phyloP scores from a whole-genome alignment of 2,329 filamentous ascomycete genomes.

The Aspergillus transmontanensis region DNA sequence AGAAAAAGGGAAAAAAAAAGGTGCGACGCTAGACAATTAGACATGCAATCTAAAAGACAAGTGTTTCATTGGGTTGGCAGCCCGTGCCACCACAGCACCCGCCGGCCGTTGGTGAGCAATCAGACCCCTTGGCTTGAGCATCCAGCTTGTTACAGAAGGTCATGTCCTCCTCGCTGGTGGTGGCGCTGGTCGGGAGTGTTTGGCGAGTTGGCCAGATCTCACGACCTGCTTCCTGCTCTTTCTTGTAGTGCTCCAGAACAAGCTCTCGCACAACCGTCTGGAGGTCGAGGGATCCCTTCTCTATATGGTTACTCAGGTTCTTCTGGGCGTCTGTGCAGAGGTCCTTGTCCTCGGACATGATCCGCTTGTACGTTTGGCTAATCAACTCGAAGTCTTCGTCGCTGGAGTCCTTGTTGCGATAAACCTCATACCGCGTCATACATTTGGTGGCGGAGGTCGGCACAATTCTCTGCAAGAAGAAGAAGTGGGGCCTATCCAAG shows the following conservation, averaged over 20 bases:
- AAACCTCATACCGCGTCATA: constrained; percentile 65
- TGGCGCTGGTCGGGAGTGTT: constrained; percentile 29
- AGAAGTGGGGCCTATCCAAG: constrained; percentile 53
- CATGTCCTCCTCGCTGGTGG: constrained; percentile 32
- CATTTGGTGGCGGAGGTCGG: constrained; percentile 55
- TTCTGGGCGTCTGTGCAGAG: constrained; percentile 61
- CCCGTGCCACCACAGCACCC: constrained; percentile 26
- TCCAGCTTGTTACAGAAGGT: constrained; percentile 30
- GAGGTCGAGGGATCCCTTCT: constrained; percentile 60
- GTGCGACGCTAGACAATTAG: neutral
- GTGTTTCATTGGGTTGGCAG: constrained; percentile 11
- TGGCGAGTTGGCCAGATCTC: constrained; percentile 58
- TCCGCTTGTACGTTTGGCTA: constrained; percentile 62
- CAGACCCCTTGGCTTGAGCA: neutral
- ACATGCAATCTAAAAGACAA: constrained; percentile 5
- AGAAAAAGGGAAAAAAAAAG: no score
- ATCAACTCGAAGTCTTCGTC: constrained; percentile 61
- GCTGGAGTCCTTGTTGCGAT: constrained; percentile 60
- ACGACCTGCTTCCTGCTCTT: constrained; percentile 47
- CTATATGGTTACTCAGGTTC: constrained; percentile 60
- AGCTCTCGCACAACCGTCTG: constrained; percentile 54
- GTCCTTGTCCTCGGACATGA: constrained; percentile 66
- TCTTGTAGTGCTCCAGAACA: constrained; percentile 49
- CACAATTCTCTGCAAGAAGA: constrained; percentile 66
- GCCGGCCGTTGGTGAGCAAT: constrained; percentile 5